Percentiles rank a stretch among this genome's conserved stretches.
Evolutionary conservation across 2,329 filamentous ascomycete species (phyloP).

Genomic region (Taxawa tesnikishii): DNA sequence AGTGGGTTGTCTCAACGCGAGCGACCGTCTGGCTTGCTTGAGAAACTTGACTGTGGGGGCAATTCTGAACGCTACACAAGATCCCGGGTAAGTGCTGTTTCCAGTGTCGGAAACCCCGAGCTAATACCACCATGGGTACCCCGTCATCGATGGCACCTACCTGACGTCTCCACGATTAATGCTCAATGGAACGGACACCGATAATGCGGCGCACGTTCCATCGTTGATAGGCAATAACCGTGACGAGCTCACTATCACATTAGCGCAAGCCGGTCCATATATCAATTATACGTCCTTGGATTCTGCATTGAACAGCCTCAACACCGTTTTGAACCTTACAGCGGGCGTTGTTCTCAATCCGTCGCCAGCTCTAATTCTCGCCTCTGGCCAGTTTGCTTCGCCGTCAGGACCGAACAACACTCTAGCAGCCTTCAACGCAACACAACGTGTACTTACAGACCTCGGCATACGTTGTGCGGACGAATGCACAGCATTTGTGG

Average conservation of each 20-base stretch:
- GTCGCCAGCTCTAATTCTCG: too few species aligned
- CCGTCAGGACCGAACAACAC: slow-evolving; percentile 7
- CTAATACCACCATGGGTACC: too few species aligned
- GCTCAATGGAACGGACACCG: slow-evolving; percentile 9
- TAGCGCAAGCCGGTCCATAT: too few species aligned
- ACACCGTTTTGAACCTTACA: too few species aligned
- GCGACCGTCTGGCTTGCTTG: slow-evolving; percentile 36
- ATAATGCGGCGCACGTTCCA: too few species aligned
- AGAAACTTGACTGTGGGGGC: too few species aligned
- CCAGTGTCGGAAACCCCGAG: too few species aligned
- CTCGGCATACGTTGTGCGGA: slow-evolving; percentile 22
- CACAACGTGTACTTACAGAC: slow-evolving; percentile 20
- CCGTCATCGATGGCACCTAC: slow-evolving; percentile 18
- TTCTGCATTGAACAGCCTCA: slow-evolving; percentile 9
- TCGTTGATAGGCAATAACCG: slow-evolving; percentile 27
- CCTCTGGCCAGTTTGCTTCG: slow-evolving; percentile 10
- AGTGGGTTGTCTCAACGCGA: slow-evolving; percentile 31
- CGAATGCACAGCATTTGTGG: slow-evolving; percentile 23
- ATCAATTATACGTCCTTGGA: slow-evolving; percentile 13
- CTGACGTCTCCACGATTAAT: slow-evolving; percentile 13
- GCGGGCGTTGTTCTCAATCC: too few species aligned
- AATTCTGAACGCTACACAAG: too few species aligned
- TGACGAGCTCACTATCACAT: slow-evolving; percentile 24
- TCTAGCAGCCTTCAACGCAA: slow-evolving; percentile 22
- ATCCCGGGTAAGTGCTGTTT: too few species aligned